A percentile compares a stretch with the other conserved stretches of the same genome.
Conservation (phyloP, 148 eudicot species). For the Camellia lanceoleosa region DNA sequence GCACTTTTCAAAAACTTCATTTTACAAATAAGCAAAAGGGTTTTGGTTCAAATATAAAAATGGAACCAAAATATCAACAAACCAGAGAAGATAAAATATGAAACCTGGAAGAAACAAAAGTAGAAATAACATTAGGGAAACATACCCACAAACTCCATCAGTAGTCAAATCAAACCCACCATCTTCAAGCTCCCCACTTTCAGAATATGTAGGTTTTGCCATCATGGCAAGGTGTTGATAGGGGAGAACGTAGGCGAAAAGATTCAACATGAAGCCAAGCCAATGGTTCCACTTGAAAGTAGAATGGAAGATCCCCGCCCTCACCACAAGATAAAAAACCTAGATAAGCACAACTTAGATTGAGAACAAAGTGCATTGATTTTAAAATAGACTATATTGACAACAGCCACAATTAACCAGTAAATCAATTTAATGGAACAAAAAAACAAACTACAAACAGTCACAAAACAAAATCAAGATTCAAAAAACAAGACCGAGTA, state of each 20-base stretch:
- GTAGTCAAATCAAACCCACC: conserved; percentile 96
- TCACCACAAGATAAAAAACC: conserved; percentile 64
- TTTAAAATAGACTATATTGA: not conserved
- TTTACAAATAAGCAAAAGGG: too few relatives aligned
- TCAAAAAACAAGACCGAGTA: too few relatives aligned
- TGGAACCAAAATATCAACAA: not conserved
- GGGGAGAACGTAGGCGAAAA: conserved; percentile 58
- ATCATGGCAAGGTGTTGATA: conserved; percentile 76
- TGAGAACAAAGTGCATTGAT: conserved; percentile 8
- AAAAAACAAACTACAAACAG: too few relatives aligned
- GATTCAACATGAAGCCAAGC: conserved; percentile 66
- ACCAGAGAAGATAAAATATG: not conserved
- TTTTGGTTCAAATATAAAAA: too few relatives aligned
- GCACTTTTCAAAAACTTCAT: too few relatives aligned
- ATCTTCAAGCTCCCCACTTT: conserved; percentile 73
- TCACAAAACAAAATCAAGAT: too few relatives aligned
- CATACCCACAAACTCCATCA: conserved; percentile 88
- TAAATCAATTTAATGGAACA: not conserved
- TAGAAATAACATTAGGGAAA: not conserved
- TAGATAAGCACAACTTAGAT: conserved; percentile 23
- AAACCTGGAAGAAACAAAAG: not conserved
- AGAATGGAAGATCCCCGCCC: conserved; percentile 61
- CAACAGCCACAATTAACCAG: not conserved
- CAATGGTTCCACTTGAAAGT: conserved; percentile 79
- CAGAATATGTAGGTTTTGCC: conserved; percentile 71